Conservation (phyloP, 176 grass and related monocot species). For the Eragrostis curvula region DNA sequence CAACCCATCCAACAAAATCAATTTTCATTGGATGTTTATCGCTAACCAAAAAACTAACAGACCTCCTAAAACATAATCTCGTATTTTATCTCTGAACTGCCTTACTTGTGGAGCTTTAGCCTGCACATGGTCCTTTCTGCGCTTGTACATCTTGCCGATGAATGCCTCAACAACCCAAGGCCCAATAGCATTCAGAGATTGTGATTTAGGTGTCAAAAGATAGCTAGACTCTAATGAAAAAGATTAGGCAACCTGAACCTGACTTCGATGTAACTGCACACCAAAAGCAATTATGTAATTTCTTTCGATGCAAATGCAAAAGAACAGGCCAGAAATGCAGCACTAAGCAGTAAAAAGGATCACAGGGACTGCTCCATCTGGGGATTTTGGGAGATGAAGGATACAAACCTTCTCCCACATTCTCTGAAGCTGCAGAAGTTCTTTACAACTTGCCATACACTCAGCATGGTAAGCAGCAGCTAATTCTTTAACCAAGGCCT, state of each 20-base stretch:
- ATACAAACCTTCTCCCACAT: constrained; percentile 75
- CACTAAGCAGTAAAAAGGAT: constrained; percentile 20
- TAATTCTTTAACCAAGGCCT: constrained; percentile 90
- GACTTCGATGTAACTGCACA: neutral
- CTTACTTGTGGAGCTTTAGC: neutral
- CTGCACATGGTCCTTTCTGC: neutral
- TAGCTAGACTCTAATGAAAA: neutral
- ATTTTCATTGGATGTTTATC: neutral
- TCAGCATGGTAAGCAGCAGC: constrained; percentile 76
- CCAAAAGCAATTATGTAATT: neutral
- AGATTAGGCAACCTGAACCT: neutral
- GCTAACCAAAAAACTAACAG: neutral
- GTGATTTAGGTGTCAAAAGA: neutral
- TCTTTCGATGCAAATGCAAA: neutral
- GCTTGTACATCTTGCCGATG: neutral
- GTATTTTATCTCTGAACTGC: neutral
- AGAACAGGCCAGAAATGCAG: neutral
- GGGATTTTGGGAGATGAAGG: neutral
- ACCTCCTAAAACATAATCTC: neutral
- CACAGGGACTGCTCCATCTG: neutral
- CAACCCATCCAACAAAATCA: neutral
- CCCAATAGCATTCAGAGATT: neutral
- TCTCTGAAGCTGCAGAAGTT: constrained; percentile 79
- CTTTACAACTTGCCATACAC: constrained; percentile 65
- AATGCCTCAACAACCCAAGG: neutral